phyloP scores from a whole-genome alignment of 495 filamentous ascomycete species.

The Tirmania nivea region DNA sequence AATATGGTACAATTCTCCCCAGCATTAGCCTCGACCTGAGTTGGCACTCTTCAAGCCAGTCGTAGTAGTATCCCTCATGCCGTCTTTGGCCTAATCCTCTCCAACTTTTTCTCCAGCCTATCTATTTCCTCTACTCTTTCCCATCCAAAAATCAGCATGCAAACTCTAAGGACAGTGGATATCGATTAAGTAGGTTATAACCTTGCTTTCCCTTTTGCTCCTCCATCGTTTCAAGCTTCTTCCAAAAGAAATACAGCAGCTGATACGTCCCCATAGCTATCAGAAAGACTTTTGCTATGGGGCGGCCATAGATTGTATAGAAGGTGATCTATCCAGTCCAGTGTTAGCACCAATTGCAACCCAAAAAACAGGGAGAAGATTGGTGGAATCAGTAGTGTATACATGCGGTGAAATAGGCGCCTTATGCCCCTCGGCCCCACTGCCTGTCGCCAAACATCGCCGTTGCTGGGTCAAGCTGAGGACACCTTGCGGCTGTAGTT shows the following conservation, averaged over 20 bases:
- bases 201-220: slow-evolving; percentile 27
- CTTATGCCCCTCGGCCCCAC: neutral
- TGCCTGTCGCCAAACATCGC: neutral
- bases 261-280: slow-evolving; percentile 81
- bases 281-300: slow-evolving; percentile 66
- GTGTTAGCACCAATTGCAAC: neutral
- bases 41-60: too few species aligned
- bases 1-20: too few species aligned
- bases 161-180: neutral
- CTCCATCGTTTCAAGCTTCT: slow-evolving; percentile 60
- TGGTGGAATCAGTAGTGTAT: neutral
- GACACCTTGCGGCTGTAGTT: neutral
- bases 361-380: neutral
- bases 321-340: slow-evolving; percentile 34
- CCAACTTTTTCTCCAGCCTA: slow-evolving; percentile 7
- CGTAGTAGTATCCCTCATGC: neutral
- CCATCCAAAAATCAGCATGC: neutral
- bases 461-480: too few species aligned
- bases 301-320: slow-evolving; percentile 58
- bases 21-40: too few species aligned
- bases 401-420: neutral
- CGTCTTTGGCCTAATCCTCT: slow-evolving; percentile 1
- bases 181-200: slow-evolving; percentile 5
- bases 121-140: slow-evolving; percentile 6
- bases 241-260: slow-evolving; percentile 60